Base-by-base conservation (phyloP, 345 rosid species). In the Physaria fendleri region DNA sequence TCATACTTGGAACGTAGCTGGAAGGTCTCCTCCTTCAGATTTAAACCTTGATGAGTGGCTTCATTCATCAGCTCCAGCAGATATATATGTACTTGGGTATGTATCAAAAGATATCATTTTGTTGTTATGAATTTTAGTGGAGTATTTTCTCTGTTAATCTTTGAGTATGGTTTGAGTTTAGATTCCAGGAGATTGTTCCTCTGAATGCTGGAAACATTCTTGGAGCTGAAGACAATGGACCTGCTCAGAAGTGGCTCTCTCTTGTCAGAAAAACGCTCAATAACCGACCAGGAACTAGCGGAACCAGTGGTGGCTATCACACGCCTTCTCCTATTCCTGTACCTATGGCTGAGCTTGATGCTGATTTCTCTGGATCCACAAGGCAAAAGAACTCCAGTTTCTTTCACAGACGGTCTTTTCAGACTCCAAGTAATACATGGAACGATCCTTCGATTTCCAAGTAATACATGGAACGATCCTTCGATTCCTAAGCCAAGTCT, bases 111-210 rank as follows among this genome's bases (percentile, higher is more conserved):
- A 44, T n/a, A 18, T 55, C 22, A 35, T 41, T 14, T 33, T 41
- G 32, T 62, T 50, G 35, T 59, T 51, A 42, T 9, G 52, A 37
- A 8, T 15, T 65, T 53, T 65, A 34, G 3, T 38, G 45, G 9
- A 13, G 12, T 50, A 12, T 54, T 50, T 25, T 77, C 55, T 65
- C 28, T 1, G 25, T 53, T 8, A 53, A 4, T 28, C 15, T 53
- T 43, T 42, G 32, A 11, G 35, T 46, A 21, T 48, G 15, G 33
- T 2, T 28, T 3, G 5, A 6, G 5, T 49, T 40, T 70, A 92
- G 98, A 53, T 93, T 93, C 77, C 99, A 93, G 77, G 99, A 93
- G 82, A 84, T 93, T 45, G 99, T 90, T 66, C 99, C 99, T 72
- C 77, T 93, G 49, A 93, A 90, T 74, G 95, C 99, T 62, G 96